Conservation (phyloP, 2,329 filamentous ascomycete species). For the Nothopassalora personata region DNA sequence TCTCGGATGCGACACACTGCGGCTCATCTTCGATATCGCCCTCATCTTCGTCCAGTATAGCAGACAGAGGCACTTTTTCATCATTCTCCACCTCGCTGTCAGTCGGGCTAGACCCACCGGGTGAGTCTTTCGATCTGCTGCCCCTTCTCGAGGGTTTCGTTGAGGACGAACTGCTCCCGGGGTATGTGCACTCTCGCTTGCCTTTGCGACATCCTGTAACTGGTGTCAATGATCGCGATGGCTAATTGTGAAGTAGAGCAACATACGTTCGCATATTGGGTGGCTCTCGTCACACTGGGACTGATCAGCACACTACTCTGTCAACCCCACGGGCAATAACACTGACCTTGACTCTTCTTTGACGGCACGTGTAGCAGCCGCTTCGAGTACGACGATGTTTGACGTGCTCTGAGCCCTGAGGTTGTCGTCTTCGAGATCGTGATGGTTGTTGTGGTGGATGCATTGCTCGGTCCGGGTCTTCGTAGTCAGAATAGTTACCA, state of each 20-base stretch:
- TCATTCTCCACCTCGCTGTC: slow-evolving; percentile 46
- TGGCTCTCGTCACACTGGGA: slow-evolving; percentile 80
- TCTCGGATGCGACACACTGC: slow-evolving; percentile 23
- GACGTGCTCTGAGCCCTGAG: slow-evolving; percentile 58
- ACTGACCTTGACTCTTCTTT: slow-evolving; percentile 70
- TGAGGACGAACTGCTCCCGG: slow-evolving; percentile 57
- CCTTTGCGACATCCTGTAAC: slow-evolving; percentile 78
- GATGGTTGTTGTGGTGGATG: slow-evolving; percentile 21
- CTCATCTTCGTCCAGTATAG: slow-evolving; percentile 45
- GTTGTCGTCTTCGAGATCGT: slow-evolving; percentile 27
- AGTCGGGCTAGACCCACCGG: slow-evolving; percentile 45
- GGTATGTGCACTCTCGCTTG: slow-evolving; percentile 83
- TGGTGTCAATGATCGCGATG: slow-evolving; percentile 10
- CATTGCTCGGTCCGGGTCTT: slow-evolving; percentile 26
- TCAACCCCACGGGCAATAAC: not conserved
- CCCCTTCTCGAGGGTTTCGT: slow-evolving; percentile 41
- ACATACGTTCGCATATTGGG: slow-evolving; percentile 72
- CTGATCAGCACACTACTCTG: slow-evolving; percentile 10
- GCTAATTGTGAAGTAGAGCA: not conserved
- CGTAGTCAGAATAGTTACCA: slow-evolving; percentile 29
- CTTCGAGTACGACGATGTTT: slow-evolving; percentile 92
- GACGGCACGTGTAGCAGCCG: slow-evolving; percentile 88
- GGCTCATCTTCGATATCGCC: slow-evolving; percentile 33
- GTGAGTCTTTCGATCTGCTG: slow-evolving; percentile 42
- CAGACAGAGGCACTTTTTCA: slow-evolving; percentile 35